Conservation (phyloP, 495 filamentous ascomycete species). For the Tricharina praecox region DNA sequence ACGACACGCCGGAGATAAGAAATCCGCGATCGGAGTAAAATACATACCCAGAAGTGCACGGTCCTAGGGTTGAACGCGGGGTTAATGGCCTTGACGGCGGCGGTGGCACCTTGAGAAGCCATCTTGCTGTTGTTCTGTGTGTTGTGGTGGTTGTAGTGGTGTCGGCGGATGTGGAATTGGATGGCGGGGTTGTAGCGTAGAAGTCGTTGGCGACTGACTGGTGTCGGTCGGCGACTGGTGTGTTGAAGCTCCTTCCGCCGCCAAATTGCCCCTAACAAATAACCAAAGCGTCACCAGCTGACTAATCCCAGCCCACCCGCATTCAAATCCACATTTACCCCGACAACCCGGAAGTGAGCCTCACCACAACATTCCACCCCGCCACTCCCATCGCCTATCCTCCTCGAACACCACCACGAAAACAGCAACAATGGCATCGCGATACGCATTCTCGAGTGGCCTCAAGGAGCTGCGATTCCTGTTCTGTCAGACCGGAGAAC, state of each 20-base stretch:
- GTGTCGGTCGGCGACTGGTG: too few species aligned
- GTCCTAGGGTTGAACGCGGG: conserved; percentile 46
- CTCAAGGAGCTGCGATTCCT: conserved; percentile 94
- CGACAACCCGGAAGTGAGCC: too few species aligned
- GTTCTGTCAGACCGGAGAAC: conserved; percentile 83
- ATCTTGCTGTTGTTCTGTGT: conserved; percentile 5
- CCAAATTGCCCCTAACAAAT: too few species aligned
- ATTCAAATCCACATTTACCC: too few species aligned
- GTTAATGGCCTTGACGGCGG: conserved; percentile 22
- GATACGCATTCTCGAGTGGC: conserved; percentile 73
- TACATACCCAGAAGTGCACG: conserved; percentile 85
- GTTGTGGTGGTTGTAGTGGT: conserved; percentile 10
- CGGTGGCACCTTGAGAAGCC: conserved; percentile 4
- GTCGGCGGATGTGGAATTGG: conserved; percentile 12
- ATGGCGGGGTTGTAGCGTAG: conserved; percentile 1
- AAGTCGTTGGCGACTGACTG: too few species aligned
- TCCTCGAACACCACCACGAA: conserved; percentile 6
- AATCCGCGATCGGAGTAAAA: neutral
- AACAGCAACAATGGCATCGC: conserved; percentile 55
- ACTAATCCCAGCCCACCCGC: too few species aligned
- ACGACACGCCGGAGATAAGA: neutral
- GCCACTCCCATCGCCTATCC: too few species aligned
- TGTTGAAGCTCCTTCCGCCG: too few species aligned
- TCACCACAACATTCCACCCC: too few species aligned
- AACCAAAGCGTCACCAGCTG: too few species aligned